Percentiles rank a stretch among this genome's conserved stretches.
Conservation (phyloP, 2,329 filamentous ascomycete genomes). For the Neopestalotiopsis rosae region DNA sequence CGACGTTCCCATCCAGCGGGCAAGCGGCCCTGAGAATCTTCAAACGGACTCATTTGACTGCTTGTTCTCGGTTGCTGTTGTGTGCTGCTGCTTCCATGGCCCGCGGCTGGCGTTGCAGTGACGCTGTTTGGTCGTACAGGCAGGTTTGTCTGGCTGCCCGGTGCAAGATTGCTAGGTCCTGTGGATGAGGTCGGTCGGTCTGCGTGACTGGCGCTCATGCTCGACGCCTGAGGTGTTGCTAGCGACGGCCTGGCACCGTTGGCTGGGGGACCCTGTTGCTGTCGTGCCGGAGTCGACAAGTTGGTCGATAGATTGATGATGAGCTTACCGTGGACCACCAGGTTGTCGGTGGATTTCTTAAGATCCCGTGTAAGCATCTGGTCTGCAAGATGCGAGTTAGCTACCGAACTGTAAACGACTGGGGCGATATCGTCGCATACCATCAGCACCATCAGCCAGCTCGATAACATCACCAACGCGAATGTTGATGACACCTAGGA, state of each 20-base stretch:
- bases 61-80: slow-evolving; percentile 41
- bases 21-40: slow-evolving; percentile 91
- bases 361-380: slow-evolving; percentile 98
- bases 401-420: neutral
- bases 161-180: slow-evolving; percentile 49
- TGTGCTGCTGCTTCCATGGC: slow-evolving; percentile 38
- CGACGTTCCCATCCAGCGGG: slow-evolving; percentile 95
- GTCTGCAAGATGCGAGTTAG: slow-evolving; percentile 62
- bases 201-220: slow-evolving; percentile 48
- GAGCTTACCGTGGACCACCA: slow-evolving; percentile 96
- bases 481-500: slow-evolving; percentile 96
- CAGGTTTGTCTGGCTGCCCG: slow-evolving; percentile 46
- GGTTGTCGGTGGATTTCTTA: slow-evolving; percentile 97
- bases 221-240: slow-evolving; percentile 48
- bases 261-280: slow-evolving; percentile 38
- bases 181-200: slow-evolving; percentile 60
- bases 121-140: slow-evolving; percentile 55
- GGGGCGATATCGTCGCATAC: slow-evolving; percentile 56
- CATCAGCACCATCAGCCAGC: slow-evolving; percentile 86
- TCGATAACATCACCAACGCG: slow-evolving; percentile 94
- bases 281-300: slow-evolving; percentile 70
- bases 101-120: slow-evolving; percentile 40
- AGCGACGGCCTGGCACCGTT: slow-evolving; percentile 54
- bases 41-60: slow-evolving; percentile 84
- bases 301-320: slow-evolving; percentile 97